phyloP scores from a whole-genome alignment of 2,329 filamentous ascomycete species.

The Aspergillus transmontanensis region DNA sequence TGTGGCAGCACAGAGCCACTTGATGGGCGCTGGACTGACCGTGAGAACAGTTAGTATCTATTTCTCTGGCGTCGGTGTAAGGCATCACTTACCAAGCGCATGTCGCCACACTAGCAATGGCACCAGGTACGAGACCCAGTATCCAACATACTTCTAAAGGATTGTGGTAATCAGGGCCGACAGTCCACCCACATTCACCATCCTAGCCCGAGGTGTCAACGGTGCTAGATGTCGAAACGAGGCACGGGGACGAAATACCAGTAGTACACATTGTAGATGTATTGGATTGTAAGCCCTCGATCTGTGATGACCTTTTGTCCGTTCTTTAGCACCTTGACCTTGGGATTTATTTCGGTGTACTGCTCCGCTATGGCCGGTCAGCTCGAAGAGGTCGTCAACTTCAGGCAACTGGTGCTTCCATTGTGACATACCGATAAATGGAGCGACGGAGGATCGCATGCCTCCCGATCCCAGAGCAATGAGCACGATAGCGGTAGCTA shows the following conservation, averaged over 20 bases:
- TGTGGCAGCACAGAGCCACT: background rate
- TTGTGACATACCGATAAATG: background rate
- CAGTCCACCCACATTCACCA: background rate
- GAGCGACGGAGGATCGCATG: background rate
- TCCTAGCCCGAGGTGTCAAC: background rate
- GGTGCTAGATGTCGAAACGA: background rate
- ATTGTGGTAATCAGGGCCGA: background rate
- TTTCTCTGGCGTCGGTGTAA: background rate
- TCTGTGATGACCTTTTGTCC: background rate
- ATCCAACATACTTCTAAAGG: slow-evolving; percentile 1
- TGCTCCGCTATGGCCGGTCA: background rate
- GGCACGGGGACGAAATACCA: background rate
- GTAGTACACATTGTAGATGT: slow-evolving; percentile 1
- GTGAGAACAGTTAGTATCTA: background rate
- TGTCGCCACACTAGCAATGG: background rate
- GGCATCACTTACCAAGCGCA: background rate
- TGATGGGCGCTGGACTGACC: background rate
- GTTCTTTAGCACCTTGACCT: background rate
- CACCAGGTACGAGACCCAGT: background rate
- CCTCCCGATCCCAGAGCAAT: too few relatives aligned
- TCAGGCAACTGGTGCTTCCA: background rate
- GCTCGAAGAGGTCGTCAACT: background rate
- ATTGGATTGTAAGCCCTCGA: background rate
- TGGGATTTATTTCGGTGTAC: background rate
- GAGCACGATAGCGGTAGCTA: background rate